Evolutionary conservation across 1,284 basidiomycete species (phyloP), one percentile per base, ranked within the genome.

Genomic region (Phlebopus sp.): DNA sequence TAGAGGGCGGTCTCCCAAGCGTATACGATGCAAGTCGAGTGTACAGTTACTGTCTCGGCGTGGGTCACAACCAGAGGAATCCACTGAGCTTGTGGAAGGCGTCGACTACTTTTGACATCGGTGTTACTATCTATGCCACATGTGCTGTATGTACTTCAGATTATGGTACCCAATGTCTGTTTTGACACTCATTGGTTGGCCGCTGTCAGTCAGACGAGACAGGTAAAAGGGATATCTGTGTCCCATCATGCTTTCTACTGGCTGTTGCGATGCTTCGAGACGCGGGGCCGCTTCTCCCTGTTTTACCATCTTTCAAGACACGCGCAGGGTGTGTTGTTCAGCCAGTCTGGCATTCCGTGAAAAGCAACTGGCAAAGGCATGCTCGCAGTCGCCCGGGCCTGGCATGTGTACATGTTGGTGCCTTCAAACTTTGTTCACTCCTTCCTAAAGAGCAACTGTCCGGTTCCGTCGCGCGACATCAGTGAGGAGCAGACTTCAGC

Each of bases 41-140:
- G 25, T 38, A 30, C 40, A 47, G 37, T 47, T 27, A 37, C 17
- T 29, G 32, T 27, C 49, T 0, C 41, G 30, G 19, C 40, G 36
- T 18, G 40, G 38, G 10, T 27, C 32, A 18, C 43, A 25, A 31
- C 35, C 21, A 9, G 25, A 38, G 19, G 41, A 37, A 7, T 41
- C 47, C 34, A 37, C 38, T 13, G 9, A 37, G 18, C 14, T 63
- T 50, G 35, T 63, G 30, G 56, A 62, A 44, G 60, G 52, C 37
- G 44, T 59, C 32, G 60, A 62, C 49, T 63, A 59, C 37, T 65
- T 62, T 46, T 62, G 37, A 52, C 29, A 17, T 19, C 31, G 5
- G 31, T 19, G 9, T 29, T 15, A 14, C 27, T 4, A 10, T 5
- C 17, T 23, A 42, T 17, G 18, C 11, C 5, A 36, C 21, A 37